Conservation (phyloP, 805 yeast genomes). For the Saccharomycopsis oosterbeekiorum region DNA sequence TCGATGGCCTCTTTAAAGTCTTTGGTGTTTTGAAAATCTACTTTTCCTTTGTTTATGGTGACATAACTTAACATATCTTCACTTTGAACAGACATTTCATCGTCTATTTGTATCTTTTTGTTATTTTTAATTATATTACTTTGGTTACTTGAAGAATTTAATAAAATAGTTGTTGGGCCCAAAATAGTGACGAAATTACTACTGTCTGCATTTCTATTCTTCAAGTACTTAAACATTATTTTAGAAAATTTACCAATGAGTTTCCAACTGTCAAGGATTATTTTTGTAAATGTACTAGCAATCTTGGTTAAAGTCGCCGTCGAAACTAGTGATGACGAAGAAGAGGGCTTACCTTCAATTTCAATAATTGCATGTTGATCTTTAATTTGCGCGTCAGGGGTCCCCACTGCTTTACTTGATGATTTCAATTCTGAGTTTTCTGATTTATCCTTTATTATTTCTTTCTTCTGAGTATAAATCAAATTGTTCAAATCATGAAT, state of each 20-base stretch:
- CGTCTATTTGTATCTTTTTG: background rate
- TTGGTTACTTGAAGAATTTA: constrained; percentile 2
- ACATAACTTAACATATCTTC: constrained; percentile 33
- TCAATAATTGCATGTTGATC: background rate
- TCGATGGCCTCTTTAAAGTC: background rate
- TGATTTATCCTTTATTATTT: background rate
- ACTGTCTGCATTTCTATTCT: background rate
- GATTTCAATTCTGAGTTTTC: background rate
- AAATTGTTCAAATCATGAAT: constrained; percentile 27
- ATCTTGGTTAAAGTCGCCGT: background rate
- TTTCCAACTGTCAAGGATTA: background rate
- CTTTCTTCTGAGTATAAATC: constrained; percentile 3
- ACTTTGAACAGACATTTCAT: constrained; percentile 16
- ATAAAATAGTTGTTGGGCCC: constrained; percentile 15
- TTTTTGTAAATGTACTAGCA: background rate
- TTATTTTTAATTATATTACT: background rate
- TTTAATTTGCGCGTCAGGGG: background rate
- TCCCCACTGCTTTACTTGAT: background rate
- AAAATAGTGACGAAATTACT: constrained; percentile 8
- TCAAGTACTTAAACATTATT: background rate
- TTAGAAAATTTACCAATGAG: background rate
- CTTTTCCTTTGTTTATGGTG: constrained; percentile 25
- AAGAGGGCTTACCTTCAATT: background rate
- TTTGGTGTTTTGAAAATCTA: constrained; percentile 14
- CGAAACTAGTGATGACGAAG: background rate